phyloP scores from a whole-genome alignment of 2,329 filamentous ascomycete genomes.

The Aspergillus tamarii region DNA sequence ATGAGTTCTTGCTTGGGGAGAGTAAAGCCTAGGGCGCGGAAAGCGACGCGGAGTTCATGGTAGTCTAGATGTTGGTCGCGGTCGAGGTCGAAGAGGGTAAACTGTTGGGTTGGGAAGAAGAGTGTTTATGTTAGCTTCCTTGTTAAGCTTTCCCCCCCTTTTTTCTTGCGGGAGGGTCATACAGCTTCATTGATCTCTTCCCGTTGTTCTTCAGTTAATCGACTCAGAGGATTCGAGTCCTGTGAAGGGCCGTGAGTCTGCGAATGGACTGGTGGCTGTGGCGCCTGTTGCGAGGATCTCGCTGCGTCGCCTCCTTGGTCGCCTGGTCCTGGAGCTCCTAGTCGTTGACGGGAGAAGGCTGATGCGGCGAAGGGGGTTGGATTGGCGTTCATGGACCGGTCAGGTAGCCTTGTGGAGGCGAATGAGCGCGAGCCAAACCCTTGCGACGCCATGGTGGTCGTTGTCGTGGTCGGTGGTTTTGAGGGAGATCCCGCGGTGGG shows the following conservation, averaged over 20 bases:
- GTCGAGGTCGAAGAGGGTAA: slow-evolving; percentile 94
- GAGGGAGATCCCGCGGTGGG: slow-evolving; percentile 17
- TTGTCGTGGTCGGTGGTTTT: slow-evolving; percentile 11
- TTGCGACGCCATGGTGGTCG: slow-evolving; percentile 55
- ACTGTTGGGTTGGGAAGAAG: slow-evolving; percentile 56
- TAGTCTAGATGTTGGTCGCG: slow-evolving; percentile 94
- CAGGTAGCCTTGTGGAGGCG: slow-evolving; percentile 57
- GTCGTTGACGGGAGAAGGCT: slow-evolving; percentile 46
- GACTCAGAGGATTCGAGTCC: slow-evolving; percentile 54
- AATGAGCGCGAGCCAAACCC: slow-evolving; percentile 59
- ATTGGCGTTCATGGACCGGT: slow-evolving; percentile 48
- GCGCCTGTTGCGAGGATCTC: slow-evolving; percentile 33
- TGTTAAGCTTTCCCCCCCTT: background rate
- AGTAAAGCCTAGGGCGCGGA: slow-evolving; percentile 94
- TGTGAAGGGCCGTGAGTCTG: slow-evolving; percentile 49
- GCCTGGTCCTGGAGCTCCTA: slow-evolving; percentile 31
- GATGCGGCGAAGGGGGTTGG: slow-evolving; percentile 48
- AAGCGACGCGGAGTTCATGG: slow-evolving; percentile 95
- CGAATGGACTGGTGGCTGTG: slow-evolving; percentile 42
- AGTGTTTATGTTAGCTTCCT: slow-evolving; percentile 4
- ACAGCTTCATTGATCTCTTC: slow-evolving; percentile 95
- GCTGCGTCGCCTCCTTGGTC: slow-evolving; percentile 34
- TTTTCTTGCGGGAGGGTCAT: slow-evolving; percentile 43
- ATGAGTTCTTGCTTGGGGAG: slow-evolving; percentile 84
- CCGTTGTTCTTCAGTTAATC: slow-evolving; percentile 81